Evolutionary conservation across 257 asterid genomes (phyloP), one percentile per base, ranked within the genome.

Genomic region (Capsicum rhomboideum): DNA sequence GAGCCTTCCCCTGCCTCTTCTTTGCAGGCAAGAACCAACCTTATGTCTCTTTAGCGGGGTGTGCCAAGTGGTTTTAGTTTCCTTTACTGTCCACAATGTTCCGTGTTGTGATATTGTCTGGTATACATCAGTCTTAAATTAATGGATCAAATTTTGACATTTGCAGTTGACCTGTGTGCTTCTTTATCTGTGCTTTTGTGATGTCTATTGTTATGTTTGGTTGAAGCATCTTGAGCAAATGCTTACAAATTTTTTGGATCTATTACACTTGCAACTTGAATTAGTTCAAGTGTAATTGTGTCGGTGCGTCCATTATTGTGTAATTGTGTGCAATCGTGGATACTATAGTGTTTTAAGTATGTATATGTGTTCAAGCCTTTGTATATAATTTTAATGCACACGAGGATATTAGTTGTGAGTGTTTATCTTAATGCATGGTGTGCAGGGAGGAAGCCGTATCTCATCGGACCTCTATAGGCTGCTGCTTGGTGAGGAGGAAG

Each of bases 1-100:
- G 97, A 93, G 88, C 97, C 97, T 29, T 92, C 99, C 75, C 99
- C 99, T n/a, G 98, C 99, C 59, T 88, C 99, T 83, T 97, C 99
- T 13, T 84, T 95, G 88, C 99, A 94, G 97, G 99, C 93, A 89
- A 66, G 64, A 26, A 77, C 44, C 63, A 77, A 50, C 26, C 17
- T 46, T 8, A 0, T 7, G 40, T 23, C 23, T 2, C 16, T 74
- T 23, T 74, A 23, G 59, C 18, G 2, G 56, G 6, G 58, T 12
- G 80, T 72, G 56, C 23, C 75, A 8, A 14, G 58, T 74, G 59
- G 59, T 23, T 74, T 46, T 74, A 12, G 9, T 23, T 23, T 46
- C 42, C 23, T 77, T 77, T 50, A 9, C 42, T 50, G 23, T 26
- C 61, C 81, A 50, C 44, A 18, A 26, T 50, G 44, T 28, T 5